Evolutionary conservation across 768 basidiomycete species (phyloP).

Genomic region (Lentinula edodes): DNA sequence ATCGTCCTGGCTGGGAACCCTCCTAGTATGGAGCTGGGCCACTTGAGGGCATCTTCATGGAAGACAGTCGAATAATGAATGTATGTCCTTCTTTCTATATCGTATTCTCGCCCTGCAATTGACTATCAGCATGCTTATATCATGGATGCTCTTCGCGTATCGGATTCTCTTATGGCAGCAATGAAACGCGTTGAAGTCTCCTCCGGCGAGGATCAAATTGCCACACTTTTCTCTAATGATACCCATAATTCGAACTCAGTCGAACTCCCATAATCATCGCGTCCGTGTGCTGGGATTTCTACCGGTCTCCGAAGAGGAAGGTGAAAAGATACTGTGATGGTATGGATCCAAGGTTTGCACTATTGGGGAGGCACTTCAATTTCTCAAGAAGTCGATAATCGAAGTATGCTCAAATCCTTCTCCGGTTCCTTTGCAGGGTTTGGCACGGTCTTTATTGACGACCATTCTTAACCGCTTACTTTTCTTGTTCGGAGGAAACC

Average conservation of each 20-base stretch:
- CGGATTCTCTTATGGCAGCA: constrained; percentile 15
- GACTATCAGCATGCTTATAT: background rate
- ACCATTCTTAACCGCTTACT: too few species aligned
- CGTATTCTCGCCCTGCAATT: too few species aligned
- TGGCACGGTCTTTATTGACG: too few species aligned
- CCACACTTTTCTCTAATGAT: constrained; percentile 13
- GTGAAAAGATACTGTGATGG: constrained; percentile 22
- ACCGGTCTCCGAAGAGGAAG: constrained; percentile 11
- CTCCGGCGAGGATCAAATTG: constrained; percentile 12
- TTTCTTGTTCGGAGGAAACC: too few species aligned
- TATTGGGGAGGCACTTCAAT: too few species aligned
- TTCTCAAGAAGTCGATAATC: too few species aligned
- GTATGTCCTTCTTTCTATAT: background rate
- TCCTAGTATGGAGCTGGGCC: constrained; percentile 9
- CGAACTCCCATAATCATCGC: constrained; percentile 22
- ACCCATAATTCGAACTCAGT: constrained; percentile 13
- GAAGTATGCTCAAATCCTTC: too few species aligned
- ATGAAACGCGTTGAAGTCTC: constrained; percentile 13
- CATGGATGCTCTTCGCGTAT: constrained; percentile 15
- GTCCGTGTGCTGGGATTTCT: constrained; percentile 20
- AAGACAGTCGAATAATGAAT: background rate
- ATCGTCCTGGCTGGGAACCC: constrained; percentile 14
- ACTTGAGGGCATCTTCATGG: background rate
- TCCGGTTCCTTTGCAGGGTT: too few species aligned
- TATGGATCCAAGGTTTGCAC: constrained; percentile 18